phyloP scores from a whole-genome alignment of 257 asterid species.

The Perilla frutescens region DNA sequence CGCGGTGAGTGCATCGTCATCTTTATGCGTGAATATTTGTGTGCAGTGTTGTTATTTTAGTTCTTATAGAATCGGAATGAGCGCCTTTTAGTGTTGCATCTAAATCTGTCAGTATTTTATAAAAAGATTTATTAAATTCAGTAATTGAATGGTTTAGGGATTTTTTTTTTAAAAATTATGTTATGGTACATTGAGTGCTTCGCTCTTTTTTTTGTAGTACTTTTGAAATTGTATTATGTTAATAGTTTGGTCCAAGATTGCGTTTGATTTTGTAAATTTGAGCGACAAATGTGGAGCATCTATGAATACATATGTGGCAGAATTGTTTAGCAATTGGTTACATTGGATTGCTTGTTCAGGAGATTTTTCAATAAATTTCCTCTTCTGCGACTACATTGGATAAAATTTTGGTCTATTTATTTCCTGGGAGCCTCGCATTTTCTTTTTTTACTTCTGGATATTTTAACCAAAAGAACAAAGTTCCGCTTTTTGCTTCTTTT shows the following conservation, averaged over 20 bases:
- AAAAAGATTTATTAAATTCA: not conserved
- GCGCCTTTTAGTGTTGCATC: conserved; percentile 7
- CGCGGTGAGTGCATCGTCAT: not conserved
- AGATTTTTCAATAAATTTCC: not conserved
- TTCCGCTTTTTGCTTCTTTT: not conserved
- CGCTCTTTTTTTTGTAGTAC: not conserved
- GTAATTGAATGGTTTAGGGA: not conserved
- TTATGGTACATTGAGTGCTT: not conserved
- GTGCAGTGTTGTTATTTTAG: not conserved
- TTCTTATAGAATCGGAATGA: not conserved
- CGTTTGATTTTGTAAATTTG: conserved; percentile 5
- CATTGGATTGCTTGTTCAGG: not conserved
- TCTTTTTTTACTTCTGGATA: not conserved
- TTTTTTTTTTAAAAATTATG: not conserved
- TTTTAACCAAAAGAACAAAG: not conserved
- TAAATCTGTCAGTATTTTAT: not conserved
- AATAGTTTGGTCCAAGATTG: not conserved
- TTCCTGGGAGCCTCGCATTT: not conserved
- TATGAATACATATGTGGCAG: not conserved
- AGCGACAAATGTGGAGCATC: not conserved
- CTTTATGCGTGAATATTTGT: not conserved
- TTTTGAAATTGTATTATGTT: not conserved
- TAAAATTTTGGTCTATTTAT: not conserved
- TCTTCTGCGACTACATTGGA: not conserved
- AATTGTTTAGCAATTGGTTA: not conserved